Base-by-base conservation (phyloP, 1,284 basidiomycete genomes). In the Omphalotus olearius region DNA sequence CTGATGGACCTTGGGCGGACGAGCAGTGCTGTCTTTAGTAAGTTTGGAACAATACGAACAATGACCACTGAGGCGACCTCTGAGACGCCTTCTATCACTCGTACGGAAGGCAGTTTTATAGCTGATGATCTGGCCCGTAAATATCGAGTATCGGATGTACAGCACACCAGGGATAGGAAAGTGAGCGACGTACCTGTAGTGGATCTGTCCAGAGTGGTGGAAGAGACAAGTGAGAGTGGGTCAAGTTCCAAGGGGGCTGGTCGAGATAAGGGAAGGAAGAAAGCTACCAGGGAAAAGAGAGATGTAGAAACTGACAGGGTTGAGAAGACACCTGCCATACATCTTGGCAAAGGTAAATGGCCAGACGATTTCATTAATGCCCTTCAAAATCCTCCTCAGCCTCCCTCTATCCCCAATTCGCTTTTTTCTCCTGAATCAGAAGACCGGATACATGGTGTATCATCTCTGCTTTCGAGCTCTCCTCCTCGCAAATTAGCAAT, bases 281-380 rank as follows among this genome's bases (percentile, higher is more conserved):
- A 20, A 44, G 42, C 7, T 7, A 38, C 33, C n/a, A 45, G 42
- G 35, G 36, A 47, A 40, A 11, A 50, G 42, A 17, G 23, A 47
- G 23, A 35, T 16, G 23, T 14, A 7, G 43, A 39, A 16, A 54
- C 58, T 44, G 68, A 69, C 53, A 64, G 62, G 39, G 63, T 66
- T 44, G 64, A 66, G 50, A 72, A 69, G 55, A 58, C 64, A 51
- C 68, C 68, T 55, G 69, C 70, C 17, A 72, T 88, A 57, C 76
- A 82, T 53, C 78, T 88, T 45, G 80, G 82, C 38, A 86, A 90
- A 65, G 87, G 84, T 52, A 88, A 86, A 65, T 89, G 86, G 85
- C 87, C 88, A 1, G 86, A 90, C 63, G 88, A 90, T 64, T 88
- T 88, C 62, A 64, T 88, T 52, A 79, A 81, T 60, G 80, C 71